Base-by-base conservation (phyloP, 2,329 filamentous ascomycete species). In the Botrytis aclada region DNA sequence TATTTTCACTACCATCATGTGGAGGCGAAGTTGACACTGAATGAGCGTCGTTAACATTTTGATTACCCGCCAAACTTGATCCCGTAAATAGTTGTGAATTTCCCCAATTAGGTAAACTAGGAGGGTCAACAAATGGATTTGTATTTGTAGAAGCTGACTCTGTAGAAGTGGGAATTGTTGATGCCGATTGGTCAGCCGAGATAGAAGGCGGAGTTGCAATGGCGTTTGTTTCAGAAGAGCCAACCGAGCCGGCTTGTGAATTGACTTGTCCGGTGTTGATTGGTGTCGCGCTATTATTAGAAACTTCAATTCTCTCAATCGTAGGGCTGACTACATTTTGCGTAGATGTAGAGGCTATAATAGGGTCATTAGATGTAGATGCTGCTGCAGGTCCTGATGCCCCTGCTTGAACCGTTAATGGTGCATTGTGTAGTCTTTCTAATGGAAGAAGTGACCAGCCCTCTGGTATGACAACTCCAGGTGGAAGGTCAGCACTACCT, bases 361-460 rank as follows among this genome's bases (percentile, higher is more conserved):
- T 77, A 29, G 72, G 73, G 74, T 71, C 75, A 72, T 72, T 60
- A 72, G 73, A 74, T 75, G 69, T 74, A 74, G 70, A 61, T 69
- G 63, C 72, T 75, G 72, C 74, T 76, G 75, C 72, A 76, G 75
- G 71, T 73, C 73, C 74, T 69, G 75, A 61, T n/a, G 51, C 16
- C 8, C 62, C 70, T 45, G 64, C 71, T 56, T 60, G 63, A 10
- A 39, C 41, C 3, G 71, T 20, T 51, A 29, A 34, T 39, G 75
- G 34, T 70, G 70, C 60, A 43, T 76, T 72, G 70, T 79, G 79
- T 41, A 81, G 71, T 74, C 88, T 84, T 75, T 90, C 86, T 3
- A 92, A 83, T 37, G 90, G 89, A 63, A 91, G 82, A 56, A 92
- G 81, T 34, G 88, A 87, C 90, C 90, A 92, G 8, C 90, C 90